Conservation (phyloP, 169 alveolate species). For the Haemoproteus tartakovskyi region DNA sequence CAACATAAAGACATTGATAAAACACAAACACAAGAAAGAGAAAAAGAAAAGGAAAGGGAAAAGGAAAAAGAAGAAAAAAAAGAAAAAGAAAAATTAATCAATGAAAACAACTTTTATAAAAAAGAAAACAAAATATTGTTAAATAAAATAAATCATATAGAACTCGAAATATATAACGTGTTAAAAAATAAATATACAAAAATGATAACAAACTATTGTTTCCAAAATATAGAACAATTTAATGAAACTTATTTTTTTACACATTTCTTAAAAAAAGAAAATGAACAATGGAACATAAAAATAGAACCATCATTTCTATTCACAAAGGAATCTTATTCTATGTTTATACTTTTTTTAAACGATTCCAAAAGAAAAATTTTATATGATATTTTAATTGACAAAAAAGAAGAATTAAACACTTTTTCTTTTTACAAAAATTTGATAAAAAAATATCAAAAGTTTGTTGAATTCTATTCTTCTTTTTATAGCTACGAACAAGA, state of each 20-base stretch:
- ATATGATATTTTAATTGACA: neutral
- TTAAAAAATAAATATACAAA: slow-evolving; percentile 2
- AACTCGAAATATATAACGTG: slow-evolving; percentile 13
- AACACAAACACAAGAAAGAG: no score
- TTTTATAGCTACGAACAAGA: slow-evolving; percentile 2
- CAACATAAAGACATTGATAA: neutral
- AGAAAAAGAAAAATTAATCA: slow-evolving; percentile 1
- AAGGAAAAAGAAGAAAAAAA: no score
- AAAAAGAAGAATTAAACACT: neutral
- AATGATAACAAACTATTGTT: slow-evolving; percentile 14
- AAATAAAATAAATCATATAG: slow-evolving; percentile 31
- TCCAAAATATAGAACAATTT: slow-evolving; percentile 10
- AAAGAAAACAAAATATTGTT: slow-evolving; percentile 12
- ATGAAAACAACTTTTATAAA: slow-evolving; percentile 33
- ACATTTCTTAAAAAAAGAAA: neutral
- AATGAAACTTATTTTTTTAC: neutral
- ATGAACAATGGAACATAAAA: neutral
- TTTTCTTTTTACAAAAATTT: neutral
- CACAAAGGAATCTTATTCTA: slow-evolving; percentile 27
- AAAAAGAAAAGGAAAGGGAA: no score
- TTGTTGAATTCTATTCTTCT: slow-evolving; percentile 11
- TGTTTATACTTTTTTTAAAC: slow-evolving; percentile 11
- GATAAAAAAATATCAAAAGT: neutral
- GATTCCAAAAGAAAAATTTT: slow-evolving; percentile 2
- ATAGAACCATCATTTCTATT: slow-evolving; percentile 10